Conservation (phyloP, 2,329 filamentous ascomycete species). For the Phyllachora maydis region DNA sequence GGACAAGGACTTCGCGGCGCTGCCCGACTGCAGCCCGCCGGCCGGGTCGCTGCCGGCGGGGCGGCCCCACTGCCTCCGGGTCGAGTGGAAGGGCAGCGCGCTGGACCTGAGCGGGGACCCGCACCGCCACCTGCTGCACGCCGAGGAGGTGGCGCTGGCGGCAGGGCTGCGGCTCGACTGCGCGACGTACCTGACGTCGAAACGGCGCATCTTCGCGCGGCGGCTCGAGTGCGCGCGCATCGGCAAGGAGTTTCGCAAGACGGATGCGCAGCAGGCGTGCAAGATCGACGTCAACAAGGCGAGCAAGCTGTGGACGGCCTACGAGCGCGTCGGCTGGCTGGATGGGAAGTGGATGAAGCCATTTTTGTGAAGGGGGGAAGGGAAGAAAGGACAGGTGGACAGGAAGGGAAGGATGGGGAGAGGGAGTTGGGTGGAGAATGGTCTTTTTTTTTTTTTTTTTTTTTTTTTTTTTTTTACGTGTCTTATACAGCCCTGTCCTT, state of each 20-base stretch:
- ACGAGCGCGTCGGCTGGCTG: slow-evolving; percentile 74
- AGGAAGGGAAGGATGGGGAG: slow-evolving; percentile 1
- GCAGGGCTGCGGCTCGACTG: slow-evolving; percentile 65
- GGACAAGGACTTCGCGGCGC: slow-evolving; percentile 57
- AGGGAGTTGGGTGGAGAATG: neutral
- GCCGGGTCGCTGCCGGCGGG: slow-evolving; percentile 39
- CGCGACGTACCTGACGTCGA: slow-evolving; percentile 78
- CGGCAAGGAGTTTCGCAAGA: slow-evolving; percentile 81
- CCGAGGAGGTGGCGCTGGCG: slow-evolving; percentile 58
- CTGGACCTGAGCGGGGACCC: slow-evolving; percentile 59
- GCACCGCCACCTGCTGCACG: slow-evolving; percentile 49
- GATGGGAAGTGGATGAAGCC: too few species aligned
- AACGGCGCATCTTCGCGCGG: slow-evolving; percentile 73
- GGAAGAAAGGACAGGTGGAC: slow-evolving; percentile 8
- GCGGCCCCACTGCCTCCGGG: slow-evolving; percentile 55
- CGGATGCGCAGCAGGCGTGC: slow-evolving; percentile 87
- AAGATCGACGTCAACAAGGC: slow-evolving; percentile 98
- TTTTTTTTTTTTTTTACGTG: neutral
- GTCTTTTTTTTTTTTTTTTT: neutral
- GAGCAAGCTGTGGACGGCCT: slow-evolving; percentile 78
- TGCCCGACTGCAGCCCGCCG: slow-evolving; percentile 56
- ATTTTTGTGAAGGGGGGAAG: too few species aligned
- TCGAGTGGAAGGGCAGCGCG: slow-evolving; percentile 69
- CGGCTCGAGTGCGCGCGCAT: slow-evolving; percentile 46
- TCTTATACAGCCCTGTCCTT: too few species aligned